Conservation (phyloP, 1,284 basidiomycete genomes). For the Malassezia arunalokei region DNA sequence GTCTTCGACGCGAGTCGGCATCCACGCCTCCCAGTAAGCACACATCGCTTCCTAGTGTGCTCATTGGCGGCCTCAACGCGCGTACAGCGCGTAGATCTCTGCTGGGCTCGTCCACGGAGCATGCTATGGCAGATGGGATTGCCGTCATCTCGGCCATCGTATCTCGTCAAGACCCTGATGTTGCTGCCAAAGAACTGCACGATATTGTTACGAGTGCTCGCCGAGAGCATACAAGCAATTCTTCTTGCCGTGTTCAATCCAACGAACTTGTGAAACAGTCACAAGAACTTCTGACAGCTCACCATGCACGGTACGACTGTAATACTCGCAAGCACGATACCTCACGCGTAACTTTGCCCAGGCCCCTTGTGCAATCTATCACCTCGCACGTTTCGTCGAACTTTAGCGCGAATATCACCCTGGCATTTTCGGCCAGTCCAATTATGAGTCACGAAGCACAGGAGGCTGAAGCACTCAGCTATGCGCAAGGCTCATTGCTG, state of each 20-base stretch:
- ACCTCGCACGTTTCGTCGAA: slow-evolving; percentile 82
- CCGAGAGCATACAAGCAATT: neutral
- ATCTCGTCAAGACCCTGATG: slow-evolving; percentile 56
- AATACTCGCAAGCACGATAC: slow-evolving; percentile 7
- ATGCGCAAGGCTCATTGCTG: slow-evolving; percentile 60
- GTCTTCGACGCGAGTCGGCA: slow-evolving; percentile 6
- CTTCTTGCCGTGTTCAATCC: neutral
- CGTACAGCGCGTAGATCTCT: slow-evolving; percentile 32
- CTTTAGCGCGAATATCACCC: slow-evolving; percentile 79
- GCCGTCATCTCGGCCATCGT: slow-evolving; percentile 85
- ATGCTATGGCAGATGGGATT: slow-evolving; percentile 53
- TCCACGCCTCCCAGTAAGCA: neutral
- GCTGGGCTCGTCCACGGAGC: slow-evolving; percentile 21
- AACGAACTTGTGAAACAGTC: neutral
- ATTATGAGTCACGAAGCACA: slow-evolving; percentile 61
- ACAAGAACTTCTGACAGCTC: neutral
- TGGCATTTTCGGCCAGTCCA: slow-evolving; percentile 76
- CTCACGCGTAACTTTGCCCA: slow-evolving; percentile 19
- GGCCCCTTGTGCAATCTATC: slow-evolving; percentile 53
- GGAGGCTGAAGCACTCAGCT: slow-evolving; percentile 70
- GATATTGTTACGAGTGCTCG: slow-evolving; percentile 43
- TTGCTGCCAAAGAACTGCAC: slow-evolving; percentile 51
- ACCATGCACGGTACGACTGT: neutral
- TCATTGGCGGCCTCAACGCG: slow-evolving; percentile 41
- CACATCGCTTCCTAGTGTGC: slow-evolving; percentile 28